Evolutionary conservation across 1,284 basidiomycete species (phyloP), one percentile per base, ranked within the genome.

Genomic region (Puccinia polysora): DNA sequence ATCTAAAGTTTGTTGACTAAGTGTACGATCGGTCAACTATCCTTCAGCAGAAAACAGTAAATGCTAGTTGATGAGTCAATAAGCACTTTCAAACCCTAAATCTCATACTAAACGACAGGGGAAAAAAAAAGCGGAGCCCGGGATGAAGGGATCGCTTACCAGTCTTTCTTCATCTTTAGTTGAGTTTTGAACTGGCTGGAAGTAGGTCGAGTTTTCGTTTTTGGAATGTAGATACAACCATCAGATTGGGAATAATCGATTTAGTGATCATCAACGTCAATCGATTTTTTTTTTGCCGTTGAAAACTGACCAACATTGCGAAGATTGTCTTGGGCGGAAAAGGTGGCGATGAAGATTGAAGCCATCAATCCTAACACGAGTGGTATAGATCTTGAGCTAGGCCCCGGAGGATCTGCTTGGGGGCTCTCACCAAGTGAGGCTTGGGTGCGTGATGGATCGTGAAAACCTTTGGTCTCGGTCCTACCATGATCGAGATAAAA

Each of bases 241-340:
- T 8, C 18, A 18, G 25, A 23, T 28, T 43, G 28, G 4, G 23
- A 47, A 8, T 10, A 20, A 4, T 5, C 15, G 32, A 20, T 23
- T 45, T 20, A 4, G 7, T 18, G 23, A 30, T 53, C 20, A 25
- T 18, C 5, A 23, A 40, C 14, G n/a, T 40, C n/a, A 59, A 15
- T 20, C 10, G 20, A 12, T 6, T 14, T 7, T 23, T 23, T 23
- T 25, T 6, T 18, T 4, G 5, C 18, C 6, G 12, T 1, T 23
- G 15, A 59, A 59, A 59, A 59, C 34, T 59, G 25, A 62, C 59
- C 59, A 23, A 62, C 40, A 45, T 62, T 47, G 25, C 38, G 7
- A 30, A 40, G 30, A 30, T 32, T 45, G 6, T 20, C 6, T 1
- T 62, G 40, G 43, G 47, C 12, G 1, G 40, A 47, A 23, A 62